Conservation (phyloP, 805 yeast genomes). For the Kodamaea sagamina region DNA sequence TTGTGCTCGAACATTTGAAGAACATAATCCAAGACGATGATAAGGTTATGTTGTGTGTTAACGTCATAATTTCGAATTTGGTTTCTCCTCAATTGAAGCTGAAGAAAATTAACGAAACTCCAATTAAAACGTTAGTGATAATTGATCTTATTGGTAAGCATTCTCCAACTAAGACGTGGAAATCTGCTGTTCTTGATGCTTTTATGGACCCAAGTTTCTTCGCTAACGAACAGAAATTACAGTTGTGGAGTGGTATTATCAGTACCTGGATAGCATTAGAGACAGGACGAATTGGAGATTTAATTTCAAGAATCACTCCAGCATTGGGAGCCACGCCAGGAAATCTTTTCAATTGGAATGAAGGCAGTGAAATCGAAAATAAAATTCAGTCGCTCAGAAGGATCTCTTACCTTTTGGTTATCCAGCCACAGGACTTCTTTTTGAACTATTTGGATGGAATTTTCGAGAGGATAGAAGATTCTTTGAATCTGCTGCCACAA, state of each 20-base stretch:
- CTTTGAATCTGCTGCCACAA: conserved; percentile 22
- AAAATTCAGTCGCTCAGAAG: conserved; percentile 59
- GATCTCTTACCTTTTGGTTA: conserved; percentile 60
- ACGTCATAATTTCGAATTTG: conserved; percentile 54
- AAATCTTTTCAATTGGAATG: conserved; percentile 73
- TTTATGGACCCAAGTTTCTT: conserved; percentile 65
- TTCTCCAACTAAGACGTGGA: conserved; percentile 59
- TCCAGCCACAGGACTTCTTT: conserved; percentile 60
- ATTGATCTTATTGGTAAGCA: conserved; percentile 39
- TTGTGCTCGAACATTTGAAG: conserved; percentile 40
- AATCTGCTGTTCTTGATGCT: conserved; percentile 58
- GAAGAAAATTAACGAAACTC: conserved; percentile 39
- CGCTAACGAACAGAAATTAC: conserved; percentile 20
- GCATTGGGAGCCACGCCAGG: conserved; percentile 50
- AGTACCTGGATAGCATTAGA: conserved; percentile 65
- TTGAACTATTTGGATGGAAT: conserved; percentile 52
- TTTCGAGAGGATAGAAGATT: conserved; percentile 37
- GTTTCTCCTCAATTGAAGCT: conserved; percentile 55
- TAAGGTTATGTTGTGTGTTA: conserved; percentile 50
- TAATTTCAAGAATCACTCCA: conserved; percentile 35
- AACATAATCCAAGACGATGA: conserved; percentile 60
- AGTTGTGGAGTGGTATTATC: conserved; percentile 58
- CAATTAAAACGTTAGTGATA: conserved; percentile 46
- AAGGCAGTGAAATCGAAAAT: conserved; percentile 56
- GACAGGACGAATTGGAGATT: conserved; percentile 58